Evolutionary conservation across 129 eudicot genomes (phyloP).

Genomic region (Solidago caesia): DNA sequence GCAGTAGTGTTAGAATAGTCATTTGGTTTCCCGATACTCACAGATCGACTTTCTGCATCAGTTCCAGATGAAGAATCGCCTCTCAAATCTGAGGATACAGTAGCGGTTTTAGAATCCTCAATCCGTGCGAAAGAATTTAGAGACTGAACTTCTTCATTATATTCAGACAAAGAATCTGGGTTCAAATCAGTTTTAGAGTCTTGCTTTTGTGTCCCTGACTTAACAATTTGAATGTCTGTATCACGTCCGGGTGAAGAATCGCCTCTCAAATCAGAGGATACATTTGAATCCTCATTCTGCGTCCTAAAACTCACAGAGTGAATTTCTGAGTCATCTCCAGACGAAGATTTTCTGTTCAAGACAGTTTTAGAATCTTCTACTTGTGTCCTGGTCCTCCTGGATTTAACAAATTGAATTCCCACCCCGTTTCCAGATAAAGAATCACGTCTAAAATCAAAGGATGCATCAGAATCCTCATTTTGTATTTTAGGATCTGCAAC

Average conservation of each 20-base stretch:
- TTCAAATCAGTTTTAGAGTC: not conserved
- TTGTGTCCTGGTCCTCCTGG: not conserved
- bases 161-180: constrained; percentile 7
- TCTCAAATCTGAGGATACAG: constrained; percentile 3
- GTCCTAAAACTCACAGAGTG: not conserved
- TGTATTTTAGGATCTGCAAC: not conserved
- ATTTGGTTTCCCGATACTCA: not conserved
- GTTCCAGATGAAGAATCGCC: constrained; percentile 8
- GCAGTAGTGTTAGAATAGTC: not conserved
- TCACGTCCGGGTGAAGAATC: constrained; percentile 17
- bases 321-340: constrained; percentile 12
- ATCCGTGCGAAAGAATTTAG: not conserved
- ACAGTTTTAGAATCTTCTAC: constrained; percentile 11
- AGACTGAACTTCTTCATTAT: not conserved
- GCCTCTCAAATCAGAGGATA: constrained; percentile 9
- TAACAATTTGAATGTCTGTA: not conserved
- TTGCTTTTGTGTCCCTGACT: not conserved
- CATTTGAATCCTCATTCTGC: not conserved
- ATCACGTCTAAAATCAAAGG: not conserved
- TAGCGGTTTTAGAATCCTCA: not conserved
- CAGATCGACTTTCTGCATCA: not conserved
- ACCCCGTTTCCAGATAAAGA: constrained; percentile 1
- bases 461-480: constrained; percentile 1
- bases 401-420: not conserved
- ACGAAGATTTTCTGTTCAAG: constrained; percentile 9